Evolutionary conservation across 805 yeast genomes (phyloP), one percentile per base, ranked within the genome.

Genomic region (Wickerhamomyces alni): DNA sequence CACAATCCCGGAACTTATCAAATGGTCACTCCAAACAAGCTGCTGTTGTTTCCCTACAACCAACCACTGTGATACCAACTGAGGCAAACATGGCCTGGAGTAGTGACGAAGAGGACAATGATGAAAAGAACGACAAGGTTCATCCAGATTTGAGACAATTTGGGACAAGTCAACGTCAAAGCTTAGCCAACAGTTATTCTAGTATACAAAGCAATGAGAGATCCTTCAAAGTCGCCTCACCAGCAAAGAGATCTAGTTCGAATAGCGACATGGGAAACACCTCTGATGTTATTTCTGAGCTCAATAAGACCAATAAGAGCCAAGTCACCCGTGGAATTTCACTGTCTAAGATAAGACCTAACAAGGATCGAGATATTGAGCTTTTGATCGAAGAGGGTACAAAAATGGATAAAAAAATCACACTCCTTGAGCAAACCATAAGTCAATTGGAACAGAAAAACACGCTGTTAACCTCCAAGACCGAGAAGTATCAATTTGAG

Each of bases 51-150:
- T 72, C 80, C 2, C 58, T 77, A 13, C 86, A 78, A 46, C 60
- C 83, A 11, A 74, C 84, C 6, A 77, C 82, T 4, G 81, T 91
- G 4, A 77, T 84, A n/a, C 96, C 97, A 0, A 74, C 82, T 21
- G 87, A 84, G 58, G 86, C 96, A 1, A 77, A 82, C 32, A 69
- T 91, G 57, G 80, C 89, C 4, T 93, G 96, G 88, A 82, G 91
- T 13, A 82, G 88, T 39, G 95, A 83, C 48, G 95, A 83, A 45
- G 93, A 82, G 35, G 86, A 76, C 3, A 75, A 68, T 1, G 71
- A 60, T 8, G 43, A 45, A 10, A 37, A 34, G 13, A 36, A 35
- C 29, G 44, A 30, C 16, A 17, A 17, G 10, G n/a, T 29, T 12
- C 24, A 17, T 30, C 5, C n/a, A 5, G 9, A 30, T 9, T 13